A percentile compares a stretch with the other conserved stretches of the same genome.
Conservation (phyloP, 306 rosid genomes). For the Quercus parvula region DNA sequence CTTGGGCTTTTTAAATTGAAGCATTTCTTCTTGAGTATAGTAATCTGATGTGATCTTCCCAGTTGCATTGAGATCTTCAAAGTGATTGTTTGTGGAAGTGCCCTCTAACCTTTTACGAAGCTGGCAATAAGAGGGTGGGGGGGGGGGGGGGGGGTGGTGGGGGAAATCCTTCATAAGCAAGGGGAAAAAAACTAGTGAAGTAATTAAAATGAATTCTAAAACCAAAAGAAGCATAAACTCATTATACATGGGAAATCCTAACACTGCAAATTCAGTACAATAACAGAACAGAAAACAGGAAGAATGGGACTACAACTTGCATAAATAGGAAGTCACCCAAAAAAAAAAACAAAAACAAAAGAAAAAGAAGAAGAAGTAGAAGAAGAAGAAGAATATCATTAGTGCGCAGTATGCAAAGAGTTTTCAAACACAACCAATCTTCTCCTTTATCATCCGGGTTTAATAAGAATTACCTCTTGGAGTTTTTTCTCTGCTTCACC, state of each 20-base stretch:
- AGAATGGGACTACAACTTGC: background rate
- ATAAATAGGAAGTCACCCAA: background rate
- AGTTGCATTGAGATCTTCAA: constrained; percentile 67
- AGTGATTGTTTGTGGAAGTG: constrained; percentile 34
- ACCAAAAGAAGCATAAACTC: background rate
- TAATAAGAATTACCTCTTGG: constrained; percentile 57
- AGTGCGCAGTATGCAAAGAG: background rate
- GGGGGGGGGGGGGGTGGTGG: too few relatives aligned
- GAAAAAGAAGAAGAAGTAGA: too few relatives aligned
- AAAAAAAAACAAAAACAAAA: too few relatives aligned
- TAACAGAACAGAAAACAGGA: background rate
- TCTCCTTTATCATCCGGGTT: background rate
- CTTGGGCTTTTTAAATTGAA: constrained; percentile 76
- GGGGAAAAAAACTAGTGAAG: background rate
- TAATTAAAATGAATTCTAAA: background rate
- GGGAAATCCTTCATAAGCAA: background rate
- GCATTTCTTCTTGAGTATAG: constrained; percentile 88
- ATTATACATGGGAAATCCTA: background rate
- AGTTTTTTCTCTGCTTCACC: constrained; percentile 90
- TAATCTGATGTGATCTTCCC: constrained; percentile 72
- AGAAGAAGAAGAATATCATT: too few relatives aligned
- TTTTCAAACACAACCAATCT: constrained; percentile 4
- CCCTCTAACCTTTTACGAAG: constrained; percentile 74
- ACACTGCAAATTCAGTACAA: background rate
- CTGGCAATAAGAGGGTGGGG: constrained; percentile 41